Base-by-base conservation (phyloP, 306 rosid genomes). In the Vigna radiata region DNA sequence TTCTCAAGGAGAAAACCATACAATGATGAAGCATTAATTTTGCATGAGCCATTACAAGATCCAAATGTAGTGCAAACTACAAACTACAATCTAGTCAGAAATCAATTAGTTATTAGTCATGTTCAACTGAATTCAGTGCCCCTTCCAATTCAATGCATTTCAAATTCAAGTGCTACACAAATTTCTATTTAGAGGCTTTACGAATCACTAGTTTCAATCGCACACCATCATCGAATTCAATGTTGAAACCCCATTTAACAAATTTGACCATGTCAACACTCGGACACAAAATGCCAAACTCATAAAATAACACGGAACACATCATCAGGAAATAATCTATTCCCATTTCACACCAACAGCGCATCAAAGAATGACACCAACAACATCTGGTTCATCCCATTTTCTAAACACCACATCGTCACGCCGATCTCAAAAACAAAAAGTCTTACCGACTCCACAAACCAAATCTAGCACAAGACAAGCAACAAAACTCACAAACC, bases 181-280 rank as follows among this genome's bases (percentile, higher is more conserved):
- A 16, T n/a, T n/a, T 37, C 16, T 10, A 37, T n/a, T 33, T 63
- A 3, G 48, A 61, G 19, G 31, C 44, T 19, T 7, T 3, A 14
- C 15, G 37, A 62, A 36, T 60, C 14, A 68, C 39, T 39, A 58
- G 7, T 13, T 58, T 3, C 11, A 63, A 63, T 63, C 10, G 8
- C 48, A 63, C 14, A 36, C 48, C 47, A 37, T n/a, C 69, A 63
- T 63, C 16, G 15, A 37, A 63, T n/a, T 25, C 48, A 33, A 9
- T 1, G 69, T 63, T 17, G 27, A 63, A 33, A 37, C 48, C 47
- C 2, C 69, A 37, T 37, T 37, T n/a, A 37, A 63, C 5, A 25
- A 31, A 61, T 61, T 61, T 61, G 68, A 61, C 68, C 43, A 8
- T 61, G 44, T 61, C 68, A 61, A 61, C 68, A 61, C 44, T 29